Evolutionary conservation across 169 alveolate species (phyloP), one percentile per base, ranked within the genome.

Genomic region (Plasmodium knowlesi): DNA sequence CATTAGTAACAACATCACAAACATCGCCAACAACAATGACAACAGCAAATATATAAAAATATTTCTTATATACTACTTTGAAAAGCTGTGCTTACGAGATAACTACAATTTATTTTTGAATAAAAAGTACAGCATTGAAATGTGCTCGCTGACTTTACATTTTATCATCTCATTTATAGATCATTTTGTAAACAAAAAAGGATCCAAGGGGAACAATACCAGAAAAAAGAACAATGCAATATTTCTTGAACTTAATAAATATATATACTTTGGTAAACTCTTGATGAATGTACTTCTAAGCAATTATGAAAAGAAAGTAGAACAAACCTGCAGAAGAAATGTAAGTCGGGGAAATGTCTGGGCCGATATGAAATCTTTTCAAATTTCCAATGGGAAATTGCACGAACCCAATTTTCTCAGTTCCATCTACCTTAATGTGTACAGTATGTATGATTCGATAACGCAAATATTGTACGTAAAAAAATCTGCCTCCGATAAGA

Each of bases 181-280:
- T 22, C 39, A 53, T 19, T 73, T 73, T 84, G 41, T 32, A 50
- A 83, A 83, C 41, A 73, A 30, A 39, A 67, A 30, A 32, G 16
- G 53, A 83, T 70, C 9, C 2, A 39, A 12, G 34, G 57, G 61
- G 78, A 73, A 46, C 9, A 30, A 43, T 10, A 46, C 34, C 16
- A 84, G 61, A 9, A 84, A 30, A 22, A 73, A 6, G 37, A 43
- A 72, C 14, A 39, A 30, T 54, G 72, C 73, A 84, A 67, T 84
- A 46, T 84, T 72, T 25, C 61, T 84, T 46, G 93, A 84, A 74
- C 78, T 84, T 74, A 84, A 84, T 50, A 84, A 84, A 73, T 84
- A 84, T 84, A 53, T 84, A 19, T 84, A 84, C 57, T 73, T 73
- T 73, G 30, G 39, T 73, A 84, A 84, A 84, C 74, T 84, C 6